Percentiles rank a stretch among this genome's conserved stretches.
Evolutionary conservation across 1,284 basidiomycete genomes (phyloP).

Genomic region (Microbotryum scabiosae): DNA sequence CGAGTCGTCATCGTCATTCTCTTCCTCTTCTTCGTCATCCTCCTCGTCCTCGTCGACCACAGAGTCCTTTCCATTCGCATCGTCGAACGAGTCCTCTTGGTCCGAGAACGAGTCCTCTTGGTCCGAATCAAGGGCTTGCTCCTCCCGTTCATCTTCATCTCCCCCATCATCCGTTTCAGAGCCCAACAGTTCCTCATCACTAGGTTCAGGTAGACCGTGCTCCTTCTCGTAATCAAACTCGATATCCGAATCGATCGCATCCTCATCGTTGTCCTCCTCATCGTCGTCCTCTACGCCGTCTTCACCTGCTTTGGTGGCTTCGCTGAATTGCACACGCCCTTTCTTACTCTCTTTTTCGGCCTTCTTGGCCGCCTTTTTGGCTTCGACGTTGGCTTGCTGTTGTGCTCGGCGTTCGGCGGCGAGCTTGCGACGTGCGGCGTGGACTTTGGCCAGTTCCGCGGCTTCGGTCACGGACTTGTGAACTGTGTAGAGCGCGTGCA

Average conservation of each 20-base stretch:
- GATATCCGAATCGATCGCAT: conserved; percentile 52
- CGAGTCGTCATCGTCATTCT: conserved; percentile 15
- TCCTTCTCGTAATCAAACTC: conserved; percentile 34
- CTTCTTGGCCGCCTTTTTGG: conserved; percentile 57
- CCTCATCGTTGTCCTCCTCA: conserved; percentile 42
- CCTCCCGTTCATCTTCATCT: conserved; percentile 15
- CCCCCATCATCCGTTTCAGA: conserved; percentile 9
- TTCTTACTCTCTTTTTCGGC: conserved; percentile 30
- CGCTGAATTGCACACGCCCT: conserved; percentile 34
- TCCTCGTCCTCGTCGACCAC: conserved; percentile 8
- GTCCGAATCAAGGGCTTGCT: conserved; percentile 9
- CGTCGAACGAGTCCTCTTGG: conserved; percentile 11
- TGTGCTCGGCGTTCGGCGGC: conserved; percentile 69
- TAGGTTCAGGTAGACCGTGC: conserved; percentile 33
- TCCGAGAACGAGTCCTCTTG: conserved; percentile 14
- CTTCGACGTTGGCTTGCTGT: conserved; percentile 75
- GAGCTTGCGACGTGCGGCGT: conserved; percentile 64
- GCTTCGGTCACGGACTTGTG: conserved; percentile 46
- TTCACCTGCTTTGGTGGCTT: conserved; percentile 39
- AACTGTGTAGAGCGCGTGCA: conserved; percentile 15
- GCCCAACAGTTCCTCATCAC: conserved; percentile 17
- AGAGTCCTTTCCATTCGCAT: neutral
- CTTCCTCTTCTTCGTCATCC: conserved; percentile 10
- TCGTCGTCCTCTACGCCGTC: conserved; percentile 42
- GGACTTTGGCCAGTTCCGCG: conserved; percentile 56